Percentiles rank a stretch among this genome's conserved stretches.
Conservation (phyloP, 768 basidiomycete species). For the Cystobasidium tubakii region DNA sequence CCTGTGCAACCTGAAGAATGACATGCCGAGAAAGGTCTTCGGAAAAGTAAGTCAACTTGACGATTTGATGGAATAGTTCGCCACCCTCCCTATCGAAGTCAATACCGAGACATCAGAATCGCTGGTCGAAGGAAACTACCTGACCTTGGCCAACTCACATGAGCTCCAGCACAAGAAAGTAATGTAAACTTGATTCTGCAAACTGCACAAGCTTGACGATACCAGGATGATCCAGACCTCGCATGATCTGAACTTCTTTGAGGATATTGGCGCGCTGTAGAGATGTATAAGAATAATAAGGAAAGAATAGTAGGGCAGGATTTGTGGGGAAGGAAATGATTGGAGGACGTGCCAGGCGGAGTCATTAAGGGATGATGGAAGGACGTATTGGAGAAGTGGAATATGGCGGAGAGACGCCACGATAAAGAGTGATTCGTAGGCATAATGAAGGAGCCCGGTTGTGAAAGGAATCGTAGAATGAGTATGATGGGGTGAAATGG, state of each 20-base stretch:
- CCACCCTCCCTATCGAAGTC: constrained; percentile 77
- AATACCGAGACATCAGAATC: background rate
- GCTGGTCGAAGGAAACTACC: too few species aligned
- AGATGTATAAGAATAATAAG: constrained; percentile 35
- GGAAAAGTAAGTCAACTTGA: constrained; percentile 97
- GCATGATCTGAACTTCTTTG: constrained; percentile 99
- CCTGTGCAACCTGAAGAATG: constrained; percentile 73
- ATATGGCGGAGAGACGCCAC: too few species aligned
- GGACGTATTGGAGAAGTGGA: background rate
- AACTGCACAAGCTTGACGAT: constrained; percentile 88
- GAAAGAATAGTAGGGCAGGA: constrained; percentile 23
- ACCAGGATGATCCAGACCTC: constrained; percentile 81
- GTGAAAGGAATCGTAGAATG: background rate
- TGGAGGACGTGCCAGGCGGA: constrained; percentile 18
- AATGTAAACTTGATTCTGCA: constrained; percentile 84
- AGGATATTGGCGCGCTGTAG: constrained; percentile 89
- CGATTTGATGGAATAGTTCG: constrained; percentile 97
- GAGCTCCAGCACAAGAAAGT: constrained; percentile 90
- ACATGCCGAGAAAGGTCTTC: constrained; percentile 96
- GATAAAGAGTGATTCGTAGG: too few species aligned
- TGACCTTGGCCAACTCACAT: constrained; percentile 48
- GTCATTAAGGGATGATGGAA: constrained; percentile 44
- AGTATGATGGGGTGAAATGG: background rate
- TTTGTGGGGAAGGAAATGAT: background rate
- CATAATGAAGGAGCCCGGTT: too few species aligned